These are phyloP conservation scores for Polyporus tsugae DNA, from an alignment of 1,284 basidiomycete species.

Conservation along the genomic window DNA sequence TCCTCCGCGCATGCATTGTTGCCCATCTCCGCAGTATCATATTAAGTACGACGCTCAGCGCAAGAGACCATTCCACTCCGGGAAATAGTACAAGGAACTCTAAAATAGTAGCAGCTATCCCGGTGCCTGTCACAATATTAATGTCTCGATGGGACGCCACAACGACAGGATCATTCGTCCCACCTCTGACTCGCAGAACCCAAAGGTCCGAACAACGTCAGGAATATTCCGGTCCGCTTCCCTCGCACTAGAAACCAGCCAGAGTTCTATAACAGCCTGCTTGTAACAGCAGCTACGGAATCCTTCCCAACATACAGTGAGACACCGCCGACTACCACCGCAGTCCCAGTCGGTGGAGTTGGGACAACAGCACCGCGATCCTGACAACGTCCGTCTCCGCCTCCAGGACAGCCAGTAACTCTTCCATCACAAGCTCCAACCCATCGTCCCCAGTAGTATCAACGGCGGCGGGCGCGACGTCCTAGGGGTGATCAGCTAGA, in stretches of 20 bases:
- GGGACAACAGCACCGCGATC: slow-evolving; percentile 4
- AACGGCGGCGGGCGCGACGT: not conserved
- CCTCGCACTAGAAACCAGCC: not conserved
- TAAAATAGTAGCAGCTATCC: not conserved
- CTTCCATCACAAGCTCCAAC: slow-evolving; percentile 1
- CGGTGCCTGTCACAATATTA: slow-evolving; percentile 1
- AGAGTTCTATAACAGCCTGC: not conserved
- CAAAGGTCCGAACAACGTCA: not conserved
- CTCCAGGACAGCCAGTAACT: slow-evolving; percentile 5
- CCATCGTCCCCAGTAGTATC: not conserved
- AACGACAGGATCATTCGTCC: slow-evolving; percentile 3
- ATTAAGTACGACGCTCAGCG: not conserved
- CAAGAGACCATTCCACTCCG: too few species aligned
- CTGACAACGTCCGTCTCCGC: slow-evolving; percentile 9
- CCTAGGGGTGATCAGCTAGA: not conserved
- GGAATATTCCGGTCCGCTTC: not conserved
- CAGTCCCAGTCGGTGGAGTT: slow-evolving; percentile 6
- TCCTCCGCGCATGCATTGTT: not conserved
- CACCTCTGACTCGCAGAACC: not conserved
- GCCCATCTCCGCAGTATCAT: too few species aligned
- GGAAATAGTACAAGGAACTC: not conserved
- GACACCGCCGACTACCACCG: not conserved
- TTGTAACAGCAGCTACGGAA: not conserved
- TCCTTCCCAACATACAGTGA: not conserved
- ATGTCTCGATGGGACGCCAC: slow-evolving; percentile 2